phyloP scores from a whole-genome alignment of 768 basidiomycete species.

The Clitopilus passeckerianus region DNA sequence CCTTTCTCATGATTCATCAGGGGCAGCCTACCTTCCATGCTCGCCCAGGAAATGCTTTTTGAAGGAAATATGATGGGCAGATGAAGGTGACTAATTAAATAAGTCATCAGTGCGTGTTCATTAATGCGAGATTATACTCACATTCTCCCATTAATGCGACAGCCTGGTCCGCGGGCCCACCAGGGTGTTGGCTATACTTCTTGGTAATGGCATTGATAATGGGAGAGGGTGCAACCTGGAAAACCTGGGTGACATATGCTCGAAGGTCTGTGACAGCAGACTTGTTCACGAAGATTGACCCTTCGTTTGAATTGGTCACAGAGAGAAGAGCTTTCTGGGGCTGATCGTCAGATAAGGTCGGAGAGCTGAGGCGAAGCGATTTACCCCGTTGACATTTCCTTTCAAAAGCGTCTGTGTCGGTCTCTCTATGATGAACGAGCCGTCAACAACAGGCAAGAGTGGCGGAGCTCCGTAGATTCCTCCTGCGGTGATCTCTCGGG shows the following conservation, averaged over 20 bases:
- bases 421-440: constrained; percentile 34
- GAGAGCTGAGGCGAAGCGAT: no score
- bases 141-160: constrained; percentile 34
- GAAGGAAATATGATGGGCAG: constrained; percentile 36
- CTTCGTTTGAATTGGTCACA: constrained; percentile 35
- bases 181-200: constrained; percentile 23
- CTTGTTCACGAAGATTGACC: constrained; percentile 29
- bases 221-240: constrained; percentile 24
- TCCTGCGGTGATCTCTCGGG: constrained; percentile 20
- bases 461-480: constrained; percentile 31
- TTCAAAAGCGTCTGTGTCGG: constrained; percentile 30
- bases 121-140: constrained; percentile 10
- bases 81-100: constrained; percentile 32
- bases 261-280: constrained; percentile 17
- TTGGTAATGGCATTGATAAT: constrained; percentile 18
- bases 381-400: constrained; percentile 36
- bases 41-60: constrained; percentile 21
- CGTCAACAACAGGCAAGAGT: constrained; percentile 44
- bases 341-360: neutral
- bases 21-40: constrained; percentile 25
- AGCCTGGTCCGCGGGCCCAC: constrained; percentile 26
- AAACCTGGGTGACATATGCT: constrained; percentile 31
- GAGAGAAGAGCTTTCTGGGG: constrained; percentile 24
- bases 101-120: neutral
- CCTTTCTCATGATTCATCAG: neutral